These are phyloP conservation scores for Arxiozyma slooffiae DNA, from an alignment of 1,139 yeast species.

Conservation along the genomic window DNA sequence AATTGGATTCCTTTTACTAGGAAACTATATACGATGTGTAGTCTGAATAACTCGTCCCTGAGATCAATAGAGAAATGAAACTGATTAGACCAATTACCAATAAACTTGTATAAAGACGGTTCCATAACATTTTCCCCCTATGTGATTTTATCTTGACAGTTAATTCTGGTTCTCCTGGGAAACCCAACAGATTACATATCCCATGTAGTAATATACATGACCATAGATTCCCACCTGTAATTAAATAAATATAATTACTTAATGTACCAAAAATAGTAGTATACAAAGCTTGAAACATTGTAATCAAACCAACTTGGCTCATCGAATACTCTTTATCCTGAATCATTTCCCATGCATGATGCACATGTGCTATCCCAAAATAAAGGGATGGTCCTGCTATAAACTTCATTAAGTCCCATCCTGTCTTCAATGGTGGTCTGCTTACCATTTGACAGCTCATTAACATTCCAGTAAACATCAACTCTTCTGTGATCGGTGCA, in stretches of 20 bases:
- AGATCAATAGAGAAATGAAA: background rate
- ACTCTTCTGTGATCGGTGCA: constrained; percentile 86
- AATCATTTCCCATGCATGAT: constrained; percentile 61
- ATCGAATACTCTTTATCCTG: constrained; percentile 16
- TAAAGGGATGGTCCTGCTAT: constrained; percentile 50
- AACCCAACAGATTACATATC: constrained; percentile 70
- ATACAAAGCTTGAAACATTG: constrained; percentile 53
- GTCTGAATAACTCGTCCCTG: background rate
- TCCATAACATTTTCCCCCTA: background rate
- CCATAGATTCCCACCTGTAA: constrained; percentile 48
- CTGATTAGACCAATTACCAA: background rate
- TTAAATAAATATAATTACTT: constrained; percentile 50
- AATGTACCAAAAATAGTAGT: constrained; percentile 75
- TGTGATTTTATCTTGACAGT: background rate
- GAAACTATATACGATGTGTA: no score
- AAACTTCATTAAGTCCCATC: constrained; percentile 23
- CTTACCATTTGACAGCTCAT: constrained; percentile 34
- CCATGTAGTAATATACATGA: constrained; percentile 56
- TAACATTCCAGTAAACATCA: constrained; percentile 62
- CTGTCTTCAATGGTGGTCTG: constrained; percentile 22
- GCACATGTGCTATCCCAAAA: constrained; percentile 88
- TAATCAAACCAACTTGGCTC: constrained; percentile 35
- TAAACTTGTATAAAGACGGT: background rate
- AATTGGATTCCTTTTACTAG: no score
- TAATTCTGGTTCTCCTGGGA: constrained; percentile 41